A percentile compares a stretch with the other conserved stretches of the same genome.
phyloP scores from a whole-genome alignment of 1,139 yeast species.

The Tardiomyces digboiensis region DNA sequence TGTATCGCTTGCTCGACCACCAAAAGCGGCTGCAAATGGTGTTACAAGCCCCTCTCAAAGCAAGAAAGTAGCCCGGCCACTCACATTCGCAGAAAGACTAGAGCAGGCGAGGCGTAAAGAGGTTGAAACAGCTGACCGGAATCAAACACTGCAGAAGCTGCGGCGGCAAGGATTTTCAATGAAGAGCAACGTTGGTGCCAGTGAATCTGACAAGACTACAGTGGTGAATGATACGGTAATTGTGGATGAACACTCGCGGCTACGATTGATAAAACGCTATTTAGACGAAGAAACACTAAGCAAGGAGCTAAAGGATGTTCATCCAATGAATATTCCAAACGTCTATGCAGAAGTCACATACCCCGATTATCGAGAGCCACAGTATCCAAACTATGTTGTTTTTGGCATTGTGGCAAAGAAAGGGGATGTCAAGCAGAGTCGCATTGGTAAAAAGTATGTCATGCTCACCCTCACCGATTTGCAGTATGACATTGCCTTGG shows the following conservation, averaged over 20 bases:
- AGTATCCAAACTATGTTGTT: slow-evolving; percentile 64
- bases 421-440: slow-evolving; percentile 38
- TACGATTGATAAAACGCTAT: slow-evolving; percentile 9
- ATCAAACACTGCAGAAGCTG: slow-evolving; percentile 3
- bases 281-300: slow-evolving; percentile 7
- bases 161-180: slow-evolving; percentile 6
- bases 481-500: slow-evolving; percentile 44
- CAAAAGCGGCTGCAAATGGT: not conserved
- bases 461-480: slow-evolving; percentile 63
- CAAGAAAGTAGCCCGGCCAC: slow-evolving; percentile 1
- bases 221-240: slow-evolving; percentile 2
- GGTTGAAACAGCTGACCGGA: not conserved
- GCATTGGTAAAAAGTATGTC: slow-evolving; percentile 42
- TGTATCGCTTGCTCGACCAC: slow-evolving; percentile 7
- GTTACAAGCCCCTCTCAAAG: not conserved
- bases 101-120: not conserved
- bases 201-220: not conserved
- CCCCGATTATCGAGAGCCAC: slow-evolving; percentile 62
- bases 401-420: slow-evolving; percentile 59
- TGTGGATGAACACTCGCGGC: slow-evolving; percentile 11
- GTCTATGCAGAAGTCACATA: slow-evolving; percentile 39
- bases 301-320: slow-evolving; percentile 9
- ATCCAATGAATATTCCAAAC: not conserved
- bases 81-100: slow-evolving; percentile 3
- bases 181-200: slow-evolving; percentile 2